phyloP scores from a whole-genome alignment of 2,329 filamentous ascomycete genomes.

The Lanzia echinophila region DNA sequence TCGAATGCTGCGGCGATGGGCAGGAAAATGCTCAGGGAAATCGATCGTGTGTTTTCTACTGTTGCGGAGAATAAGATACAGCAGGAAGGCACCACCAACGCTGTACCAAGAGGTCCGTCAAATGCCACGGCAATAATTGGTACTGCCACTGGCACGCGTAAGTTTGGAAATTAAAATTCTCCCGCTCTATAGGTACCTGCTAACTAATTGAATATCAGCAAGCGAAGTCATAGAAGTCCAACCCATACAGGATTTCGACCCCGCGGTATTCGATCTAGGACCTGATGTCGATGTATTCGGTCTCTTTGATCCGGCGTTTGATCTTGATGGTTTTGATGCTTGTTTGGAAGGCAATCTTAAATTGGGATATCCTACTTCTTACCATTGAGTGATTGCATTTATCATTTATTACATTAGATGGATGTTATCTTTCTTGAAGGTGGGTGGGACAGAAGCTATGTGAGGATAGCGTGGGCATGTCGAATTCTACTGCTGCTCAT shows the following conservation, averaged over 20 bases:
- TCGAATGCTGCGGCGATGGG: slow-evolving; percentile 30
- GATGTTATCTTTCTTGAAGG: neutral
- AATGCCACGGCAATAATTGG: neutral
- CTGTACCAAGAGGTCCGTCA: neutral
- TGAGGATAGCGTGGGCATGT: no score
- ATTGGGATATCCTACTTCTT: slow-evolving; percentile 11
- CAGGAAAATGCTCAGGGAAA: slow-evolving; percentile 20
- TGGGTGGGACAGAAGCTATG: neutral
- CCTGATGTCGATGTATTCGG: slow-evolving; percentile 20
- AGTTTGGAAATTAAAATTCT: no score
- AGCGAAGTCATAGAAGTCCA: neutral
- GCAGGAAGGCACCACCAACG: no score
- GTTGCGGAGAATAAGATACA: slow-evolving; percentile 2
- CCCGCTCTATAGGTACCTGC: no score
- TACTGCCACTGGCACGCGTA: neutral
- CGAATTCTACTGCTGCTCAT: no score
- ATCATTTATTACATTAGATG: neutral
- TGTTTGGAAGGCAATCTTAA: slow-evolving; percentile 21
- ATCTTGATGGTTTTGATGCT: slow-evolving; percentile 22
- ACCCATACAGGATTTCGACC: slow-evolving; percentile 14
- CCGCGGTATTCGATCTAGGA: slow-evolving; percentile 15
- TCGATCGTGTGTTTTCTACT: slow-evolving; percentile 19
- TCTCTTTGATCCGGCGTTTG: slow-evolving; percentile 23
- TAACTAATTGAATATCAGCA: no score
- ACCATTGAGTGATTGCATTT: neutral